Evolutionary conservation across 225 moss, liverwort and hornwort species (phyloP).

Genomic region (Marchantia paleacea): DNA sequence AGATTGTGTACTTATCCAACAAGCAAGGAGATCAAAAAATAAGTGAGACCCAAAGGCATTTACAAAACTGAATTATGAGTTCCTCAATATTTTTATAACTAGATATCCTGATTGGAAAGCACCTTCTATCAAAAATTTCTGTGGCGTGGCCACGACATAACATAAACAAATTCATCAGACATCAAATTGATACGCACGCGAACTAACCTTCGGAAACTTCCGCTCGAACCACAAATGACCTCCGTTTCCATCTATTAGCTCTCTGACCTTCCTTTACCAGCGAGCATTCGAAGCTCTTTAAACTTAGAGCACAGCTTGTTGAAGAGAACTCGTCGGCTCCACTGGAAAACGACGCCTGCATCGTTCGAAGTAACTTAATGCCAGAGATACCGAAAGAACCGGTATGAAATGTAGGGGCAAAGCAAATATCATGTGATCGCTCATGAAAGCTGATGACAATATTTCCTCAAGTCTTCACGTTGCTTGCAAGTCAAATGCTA

Average conservation of each 20-base stretch:
- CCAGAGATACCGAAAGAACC: background rate
- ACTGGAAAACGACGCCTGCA: constrained; percentile 3
- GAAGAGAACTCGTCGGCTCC: background rate
- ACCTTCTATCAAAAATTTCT: background rate
- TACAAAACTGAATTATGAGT: too few relatives aligned
- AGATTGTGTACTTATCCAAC: too few relatives aligned
- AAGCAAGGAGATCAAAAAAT: too few relatives aligned
- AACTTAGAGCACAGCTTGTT: background rate
- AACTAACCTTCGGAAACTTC: constrained; percentile 16
- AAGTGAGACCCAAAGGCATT: too few relatives aligned
- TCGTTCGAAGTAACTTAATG: background rate
- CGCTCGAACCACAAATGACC: background rate
- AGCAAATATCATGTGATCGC: background rate
- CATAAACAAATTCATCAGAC: background rate
- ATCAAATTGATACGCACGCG: background rate
- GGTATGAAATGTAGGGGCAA: background rate
- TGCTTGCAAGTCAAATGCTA: background rate
- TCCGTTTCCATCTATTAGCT: background rate
- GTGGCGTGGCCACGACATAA: background rate
- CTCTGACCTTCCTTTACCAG: background rate
- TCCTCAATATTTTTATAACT: too few relatives aligned
- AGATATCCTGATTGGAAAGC: too few relatives aligned
- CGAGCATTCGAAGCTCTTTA: background rate
- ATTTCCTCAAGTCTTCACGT: background rate
- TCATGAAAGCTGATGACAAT: background rate